Percentiles rank a stretch among this genome's conserved stretches.
Evolutionary conservation across 1,139 yeast genomes (phyloP).

Genomic region (Sporopachydermia cereana): DNA sequence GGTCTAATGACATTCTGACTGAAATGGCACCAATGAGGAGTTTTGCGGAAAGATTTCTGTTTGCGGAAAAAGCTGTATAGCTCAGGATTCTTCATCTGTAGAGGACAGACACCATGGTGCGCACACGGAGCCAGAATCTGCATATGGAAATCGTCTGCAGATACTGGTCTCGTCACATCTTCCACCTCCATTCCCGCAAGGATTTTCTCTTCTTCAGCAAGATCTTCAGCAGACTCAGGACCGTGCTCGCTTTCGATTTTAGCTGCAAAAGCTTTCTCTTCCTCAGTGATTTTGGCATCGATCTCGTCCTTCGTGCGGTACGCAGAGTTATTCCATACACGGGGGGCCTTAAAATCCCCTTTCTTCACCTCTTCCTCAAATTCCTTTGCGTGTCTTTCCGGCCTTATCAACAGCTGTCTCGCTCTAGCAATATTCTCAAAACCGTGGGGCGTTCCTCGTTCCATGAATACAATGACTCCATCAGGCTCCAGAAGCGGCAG

Average conservation of each 20-base stretch:
- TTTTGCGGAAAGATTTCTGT: slow-evolving; percentile 31
- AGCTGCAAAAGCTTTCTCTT: slow-evolving; percentile 24
- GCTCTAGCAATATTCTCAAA: slow-evolving; percentile 86
- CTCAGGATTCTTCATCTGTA: slow-evolving; percentile 67
- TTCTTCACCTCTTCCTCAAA: slow-evolving; percentile 35
- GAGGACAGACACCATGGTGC: slow-evolving; percentile 80
- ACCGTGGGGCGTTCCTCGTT: slow-evolving; percentile 84
- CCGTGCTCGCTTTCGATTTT: slow-evolving; percentile 33
- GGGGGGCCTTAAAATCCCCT: slow-evolving; percentile 55
- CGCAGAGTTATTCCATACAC: slow-evolving; percentile 54
- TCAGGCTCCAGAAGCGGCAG: slow-evolving; percentile 55
- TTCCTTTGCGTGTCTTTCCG: slow-evolving; percentile 50
- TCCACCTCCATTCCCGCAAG: slow-evolving; percentile 30
- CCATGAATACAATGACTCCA: slow-evolving; percentile 69
- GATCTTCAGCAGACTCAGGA: slow-evolving; percentile 30
- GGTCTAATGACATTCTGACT: slow-evolving; percentile 70
- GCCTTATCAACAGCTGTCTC: slow-evolving; percentile 76
- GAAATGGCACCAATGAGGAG: slow-evolving; percentile 66
- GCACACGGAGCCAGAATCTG: slow-evolving; percentile 80
- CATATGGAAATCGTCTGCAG: slow-evolving; percentile 36
- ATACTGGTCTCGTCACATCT: background rate
- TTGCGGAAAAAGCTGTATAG: slow-evolving; percentile 49
- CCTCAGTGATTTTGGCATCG: slow-evolving; percentile 15
- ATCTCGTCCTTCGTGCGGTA: slow-evolving; percentile 27
- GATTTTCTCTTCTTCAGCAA: slow-evolving; percentile 37